Percentiles rank a stretch among this genome's conserved stretches.
Conservation (phyloP, 2,329 filamentous ascomycete species). For the Sporothrix sp. region DNA sequence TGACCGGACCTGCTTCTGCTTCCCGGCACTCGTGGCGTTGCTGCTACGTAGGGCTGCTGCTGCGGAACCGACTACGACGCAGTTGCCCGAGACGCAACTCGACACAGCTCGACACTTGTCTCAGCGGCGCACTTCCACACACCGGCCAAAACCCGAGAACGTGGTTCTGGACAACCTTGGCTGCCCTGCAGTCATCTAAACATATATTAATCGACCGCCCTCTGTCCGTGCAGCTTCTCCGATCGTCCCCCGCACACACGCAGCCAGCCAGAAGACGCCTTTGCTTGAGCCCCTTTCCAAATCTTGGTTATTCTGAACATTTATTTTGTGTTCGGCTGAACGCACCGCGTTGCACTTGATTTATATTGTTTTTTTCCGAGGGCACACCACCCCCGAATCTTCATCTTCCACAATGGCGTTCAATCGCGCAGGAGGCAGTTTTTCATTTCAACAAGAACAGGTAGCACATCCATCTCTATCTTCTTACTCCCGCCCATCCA, state of each 20-base stretch:
- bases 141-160: conserved; percentile 2
- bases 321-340: too few species aligned
- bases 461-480: conserved; percentile 19
- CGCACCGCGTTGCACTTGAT: too few species aligned
- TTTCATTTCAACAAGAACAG: conserved; percentile 26
- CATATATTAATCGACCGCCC: conserved; percentile 1
- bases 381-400: background rate
- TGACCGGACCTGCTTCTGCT: background rate
- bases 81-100: too few species aligned
- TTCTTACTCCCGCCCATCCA: too few species aligned
- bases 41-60: background rate
- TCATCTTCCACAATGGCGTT: conserved; percentile 23
- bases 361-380: background rate
- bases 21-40: too few species aligned
- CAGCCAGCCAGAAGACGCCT: background rate
- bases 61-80: too few species aligned
- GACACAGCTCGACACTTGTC: background rate
- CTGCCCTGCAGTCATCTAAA: background rate
- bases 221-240: background rate
- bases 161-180: conserved; percentile 5
- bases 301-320: too few species aligned
- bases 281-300: background rate
- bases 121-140: too few species aligned
- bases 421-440: conserved; percentile 19
- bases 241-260: too few species aligned